Percentiles rank a stretch among this genome's conserved stretches.
phyloP scores from a whole-genome alignment of 768 basidiomycete genomes.

The Trichaptum fuscoviolaceum region DNA sequence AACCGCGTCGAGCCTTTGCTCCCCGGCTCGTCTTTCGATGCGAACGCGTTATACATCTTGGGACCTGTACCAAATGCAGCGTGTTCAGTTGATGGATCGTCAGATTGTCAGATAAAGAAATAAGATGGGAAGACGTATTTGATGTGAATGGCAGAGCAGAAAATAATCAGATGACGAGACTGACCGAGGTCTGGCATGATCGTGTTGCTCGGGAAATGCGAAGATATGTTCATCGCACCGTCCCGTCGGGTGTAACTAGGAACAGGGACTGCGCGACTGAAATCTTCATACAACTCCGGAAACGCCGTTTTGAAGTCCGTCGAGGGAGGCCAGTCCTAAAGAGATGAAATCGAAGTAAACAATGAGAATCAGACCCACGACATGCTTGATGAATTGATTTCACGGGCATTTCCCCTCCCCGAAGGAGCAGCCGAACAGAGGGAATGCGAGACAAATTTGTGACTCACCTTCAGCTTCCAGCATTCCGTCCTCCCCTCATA shows the following conservation, averaged over 20 bases:
- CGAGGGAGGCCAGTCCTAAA: conserved; percentile 90
- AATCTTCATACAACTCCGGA: conserved; percentile 84
- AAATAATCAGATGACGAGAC: conserved; percentile 23
- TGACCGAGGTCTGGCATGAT: conserved; percentile 75
- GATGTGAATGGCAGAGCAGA: conserved; percentile 6
- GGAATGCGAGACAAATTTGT: conserved; percentile 3
- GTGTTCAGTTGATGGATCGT: conserved; percentile 1
- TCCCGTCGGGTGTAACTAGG: conserved; percentile 89
- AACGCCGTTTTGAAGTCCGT: conserved; percentile 80
- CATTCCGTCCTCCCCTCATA: conserved; percentile 52
- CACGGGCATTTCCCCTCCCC: background rate
- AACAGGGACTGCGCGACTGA: conserved; percentile 75
- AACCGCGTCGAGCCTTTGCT: conserved; percentile 83
- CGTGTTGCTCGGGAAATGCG: conserved; percentile 80
- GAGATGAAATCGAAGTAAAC: background rate
- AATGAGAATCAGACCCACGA: background rate
- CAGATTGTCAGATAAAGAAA: conserved; percentile 1
- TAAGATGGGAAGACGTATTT: background rate
- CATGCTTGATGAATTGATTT: background rate
- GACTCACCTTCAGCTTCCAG: conserved; percentile 70
- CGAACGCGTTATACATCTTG: conserved; percentile 91
- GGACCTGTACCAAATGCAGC: conserved; percentile 49
- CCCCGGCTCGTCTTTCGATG: conserved; percentile 56
- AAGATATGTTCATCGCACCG: conserved; percentile 81
- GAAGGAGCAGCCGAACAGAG: background rate